Evolutionary conservation across 441 rosid genomes (phyloP), one percentile per base, ranked within the genome.

Genomic region (Adansonia rubrostipa): DNA sequence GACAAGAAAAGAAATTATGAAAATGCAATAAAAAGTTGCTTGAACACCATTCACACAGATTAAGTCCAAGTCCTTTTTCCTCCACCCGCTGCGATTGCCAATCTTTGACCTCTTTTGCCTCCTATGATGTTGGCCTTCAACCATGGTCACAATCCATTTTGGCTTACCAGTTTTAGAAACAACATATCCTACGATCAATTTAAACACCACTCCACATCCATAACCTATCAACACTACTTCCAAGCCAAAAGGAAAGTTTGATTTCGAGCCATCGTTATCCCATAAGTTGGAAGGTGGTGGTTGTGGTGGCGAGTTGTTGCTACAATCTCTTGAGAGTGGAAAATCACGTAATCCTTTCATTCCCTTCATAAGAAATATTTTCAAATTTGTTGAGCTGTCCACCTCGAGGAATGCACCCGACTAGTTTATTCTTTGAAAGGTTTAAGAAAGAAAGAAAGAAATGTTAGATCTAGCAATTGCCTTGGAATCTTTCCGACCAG

Each of bases 401-500:
- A 1, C 73, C 79, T 51, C 2, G 33, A 2, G 82, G 82, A 22
- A 80, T 80, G 4, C 65, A 61, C 4, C 84, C 83, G 1, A 17
- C 36, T 3, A 81, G 78, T 15, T 77, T 67, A 65, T 84, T 84
- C 2, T 54, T 17, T 0, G 86, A 70, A 47, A 83, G 10, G 51
- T 78, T 78, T 9, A 80, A 33, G 42, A 5, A 36, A 28, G 53
- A 69, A 44, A 1, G 42, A 15, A 36, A 86, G 82, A 24, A 53
- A 86, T 2, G 48, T 71, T 62, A 83, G 53, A 9, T 24, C 8
- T 14, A 78, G 20, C 20, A 80, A 70, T 3, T 80, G 13, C 20
- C 2, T 10, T 0, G 85, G 86, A 61, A 84, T 86, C 1, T 57
- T 40, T 6, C 86, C 85, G 1, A 2, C 54, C 2, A 86, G 62